Conservation (phyloP, 768 basidiomycete genomes). For the Rickenella mellea region DNA sequence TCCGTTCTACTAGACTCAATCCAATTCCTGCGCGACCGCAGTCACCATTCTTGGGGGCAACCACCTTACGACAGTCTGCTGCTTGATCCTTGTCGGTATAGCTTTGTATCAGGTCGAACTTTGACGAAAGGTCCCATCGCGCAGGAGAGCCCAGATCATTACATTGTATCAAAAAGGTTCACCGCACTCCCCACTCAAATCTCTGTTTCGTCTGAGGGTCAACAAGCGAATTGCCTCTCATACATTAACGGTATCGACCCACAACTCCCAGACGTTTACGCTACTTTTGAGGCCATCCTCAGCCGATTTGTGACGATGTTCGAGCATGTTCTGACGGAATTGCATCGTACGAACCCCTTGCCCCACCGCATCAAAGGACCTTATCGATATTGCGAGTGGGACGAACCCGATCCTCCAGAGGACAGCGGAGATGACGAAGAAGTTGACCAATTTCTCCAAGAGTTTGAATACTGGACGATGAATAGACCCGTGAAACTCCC, state of each 20-base stretch:
- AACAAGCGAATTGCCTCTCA: slow-evolving; percentile 23
- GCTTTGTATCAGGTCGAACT: slow-evolving; percentile 31
- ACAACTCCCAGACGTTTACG: slow-evolving; percentile 20
- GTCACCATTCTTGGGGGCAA: background rate
- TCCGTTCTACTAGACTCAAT: slow-evolving; percentile 10
- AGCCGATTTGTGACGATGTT: slow-evolving; percentile 35
- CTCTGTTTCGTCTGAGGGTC: slow-evolving; percentile 21
- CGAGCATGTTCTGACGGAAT: slow-evolving; percentile 41
- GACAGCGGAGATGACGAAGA: slow-evolving; percentile 40
- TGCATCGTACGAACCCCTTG: slow-evolving; percentile 39
- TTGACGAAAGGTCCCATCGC: slow-evolving; percentile 20
- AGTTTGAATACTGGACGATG: slow-evolving; percentile 33
- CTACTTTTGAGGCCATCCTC: slow-evolving; percentile 23
- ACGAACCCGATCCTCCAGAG: slow-evolving; percentile 40
- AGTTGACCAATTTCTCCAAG: slow-evolving; percentile 32
- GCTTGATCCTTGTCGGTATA: slow-evolving; percentile 32
- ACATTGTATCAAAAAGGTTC: slow-evolving; percentile 30
- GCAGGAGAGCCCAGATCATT: slow-evolving; percentile 19
- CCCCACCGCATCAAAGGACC: slow-evolving; percentile 31
- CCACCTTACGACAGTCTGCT: slow-evolving; percentile 16
- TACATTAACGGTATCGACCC: slow-evolving; percentile 50
- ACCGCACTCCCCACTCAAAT: slow-evolving; percentile 37
- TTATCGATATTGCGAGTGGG: slow-evolving; percentile 33
- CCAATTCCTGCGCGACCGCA: slow-evolving; percentile 9
- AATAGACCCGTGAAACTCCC: slow-evolving; percentile 35